These are phyloP conservation scores for Chamaenerion angustifolium DNA, from an alignment of 345 rosid species.

Conservation along the genomic window DNA sequence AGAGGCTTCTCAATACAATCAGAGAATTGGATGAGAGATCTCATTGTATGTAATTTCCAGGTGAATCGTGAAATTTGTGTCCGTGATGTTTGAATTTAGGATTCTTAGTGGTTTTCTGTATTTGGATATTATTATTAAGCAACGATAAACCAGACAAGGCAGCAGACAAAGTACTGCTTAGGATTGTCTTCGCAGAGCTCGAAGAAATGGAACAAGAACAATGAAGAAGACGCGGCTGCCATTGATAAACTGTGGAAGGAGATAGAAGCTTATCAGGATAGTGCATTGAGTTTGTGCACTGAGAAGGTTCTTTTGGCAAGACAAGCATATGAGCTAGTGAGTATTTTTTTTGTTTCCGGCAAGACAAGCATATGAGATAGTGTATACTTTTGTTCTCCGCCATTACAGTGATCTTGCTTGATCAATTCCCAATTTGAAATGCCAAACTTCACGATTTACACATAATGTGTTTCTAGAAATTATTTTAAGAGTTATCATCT, in stretches of 20 bases:
- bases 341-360: slow-evolving; percentile 43
- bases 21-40: slow-evolving; percentile 85
- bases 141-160: slow-evolving; percentile 83
- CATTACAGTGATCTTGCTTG: neutral
- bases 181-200: slow-evolving; percentile 58
- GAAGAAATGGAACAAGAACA: slow-evolving; percentile 31
- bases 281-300: slow-evolving; percentile 66
- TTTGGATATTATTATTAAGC: slow-evolving; percentile 25
- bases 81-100: neutral
- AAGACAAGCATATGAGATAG: slow-evolving; percentile 83
- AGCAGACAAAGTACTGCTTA: slow-evolving; percentile 74
- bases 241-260: slow-evolving; percentile 66
- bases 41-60: slow-evolving; percentile 40
- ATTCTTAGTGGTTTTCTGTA: slow-evolving; percentile 1
- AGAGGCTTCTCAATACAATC: slow-evolving; percentile 77
- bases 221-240: slow-evolving; percentile 47
- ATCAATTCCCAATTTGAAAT: neutral
- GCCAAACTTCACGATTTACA: no score
- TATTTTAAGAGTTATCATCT: no score
- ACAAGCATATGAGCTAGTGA: slow-evolving; percentile 88
- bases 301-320: slow-evolving; percentile 89
- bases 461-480: no score
- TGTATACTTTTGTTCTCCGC: slow-evolving; percentile 11
- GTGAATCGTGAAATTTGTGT: neutral
- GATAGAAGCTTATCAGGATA: slow-evolving; percentile 72